phyloP scores from a whole-genome alignment of 208 protist genomes.

The Trypanosoma melophagium region DNA sequence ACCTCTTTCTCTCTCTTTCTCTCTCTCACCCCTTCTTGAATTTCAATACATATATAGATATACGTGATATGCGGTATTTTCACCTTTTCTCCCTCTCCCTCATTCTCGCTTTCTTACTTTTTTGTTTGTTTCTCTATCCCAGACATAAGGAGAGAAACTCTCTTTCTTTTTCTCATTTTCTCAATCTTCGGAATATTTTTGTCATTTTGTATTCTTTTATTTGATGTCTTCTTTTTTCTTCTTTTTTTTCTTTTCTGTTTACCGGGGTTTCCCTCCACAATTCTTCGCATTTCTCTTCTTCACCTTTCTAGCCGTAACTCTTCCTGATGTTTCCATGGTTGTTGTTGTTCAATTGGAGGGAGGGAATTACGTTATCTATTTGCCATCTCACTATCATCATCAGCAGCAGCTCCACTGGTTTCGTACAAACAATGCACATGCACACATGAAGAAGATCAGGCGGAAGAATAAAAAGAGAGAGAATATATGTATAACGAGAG shows the following conservation, averaged over 20 bases:
- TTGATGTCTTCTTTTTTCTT: neutral
- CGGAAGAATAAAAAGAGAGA: neutral
- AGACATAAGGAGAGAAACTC: neutral
- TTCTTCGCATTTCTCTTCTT: too few relatives aligned
- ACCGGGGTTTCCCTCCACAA: neutral
- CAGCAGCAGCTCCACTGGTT: too few relatives aligned
- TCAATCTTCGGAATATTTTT: neutral
- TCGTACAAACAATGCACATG: too few relatives aligned
- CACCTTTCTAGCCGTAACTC: neutral
- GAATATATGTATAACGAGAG: neutral
- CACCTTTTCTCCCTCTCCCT: neutral
- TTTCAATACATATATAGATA: too few relatives aligned
- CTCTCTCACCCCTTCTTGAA: neutral
- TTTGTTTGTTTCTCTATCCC: constrained; percentile 10
- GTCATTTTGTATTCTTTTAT: neutral
- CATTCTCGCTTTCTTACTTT: neutral
- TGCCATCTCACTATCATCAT: neutral
- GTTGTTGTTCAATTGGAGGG: neutral
- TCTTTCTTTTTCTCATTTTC: neutral
- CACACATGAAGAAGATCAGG: too few relatives aligned
- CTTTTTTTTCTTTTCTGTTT: constrained; percentile 4
- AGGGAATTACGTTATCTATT: neutral
- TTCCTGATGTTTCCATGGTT: constrained; percentile 3
- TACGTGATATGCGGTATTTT: too few relatives aligned
- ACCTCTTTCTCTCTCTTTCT: neutral